Percentiles rank a stretch among this genome's conserved stretches.
Evolutionary conservation across 257 asterid genomes (phyloP).

Genomic region (Plantago major): DNA sequence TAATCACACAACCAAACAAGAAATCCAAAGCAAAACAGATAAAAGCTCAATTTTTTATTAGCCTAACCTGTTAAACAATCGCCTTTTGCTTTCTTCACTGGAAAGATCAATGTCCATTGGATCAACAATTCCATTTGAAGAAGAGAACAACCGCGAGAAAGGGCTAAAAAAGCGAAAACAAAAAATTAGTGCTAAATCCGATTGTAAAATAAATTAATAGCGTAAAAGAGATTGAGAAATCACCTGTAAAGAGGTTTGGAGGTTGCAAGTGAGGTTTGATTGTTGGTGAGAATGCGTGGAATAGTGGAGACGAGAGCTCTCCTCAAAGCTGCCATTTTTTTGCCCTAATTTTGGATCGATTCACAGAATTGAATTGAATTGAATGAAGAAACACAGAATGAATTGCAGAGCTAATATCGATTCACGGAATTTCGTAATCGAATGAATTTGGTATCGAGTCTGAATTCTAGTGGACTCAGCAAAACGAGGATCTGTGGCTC

Average conservation of each 20-base stretch:
- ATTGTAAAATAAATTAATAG: neutral
- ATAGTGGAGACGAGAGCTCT: constrained; percentile 40
- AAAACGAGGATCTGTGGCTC: too few relatives aligned
- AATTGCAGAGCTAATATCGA: too few relatives aligned
- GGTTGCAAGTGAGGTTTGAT: constrained; percentile 25
- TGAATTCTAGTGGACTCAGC: too few relatives aligned
- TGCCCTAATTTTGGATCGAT: too few relatives aligned
- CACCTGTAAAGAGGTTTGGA: constrained; percentile 37
- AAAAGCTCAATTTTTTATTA: neutral
- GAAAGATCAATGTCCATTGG: constrained; percentile 53
- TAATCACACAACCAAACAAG: constrained; percentile 1
- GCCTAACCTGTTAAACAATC: constrained; percentile 57
- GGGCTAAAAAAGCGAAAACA: constrained; percentile 42
- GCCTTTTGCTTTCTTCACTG: constrained; percentile 68
- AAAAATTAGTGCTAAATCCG: neutral
- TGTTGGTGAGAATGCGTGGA: constrained; percentile 48
- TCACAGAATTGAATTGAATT: too few relatives aligned
- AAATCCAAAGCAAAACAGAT: neutral
- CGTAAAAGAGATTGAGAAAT: neutral
- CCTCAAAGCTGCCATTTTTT: constrained; percentile 52
- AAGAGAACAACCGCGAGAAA: constrained; percentile 42
- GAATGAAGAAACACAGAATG: too few relatives aligned
- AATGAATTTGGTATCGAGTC: too few relatives aligned
- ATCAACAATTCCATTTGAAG: constrained; percentile 32
- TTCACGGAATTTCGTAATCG: too few relatives aligned